A percentile compares a stretch with the other conserved stretches of the same genome.
Evolutionary conservation across 1,284 basidiomycete species (phyloP).

Genomic region (Pholiota adiposa): DNA sequence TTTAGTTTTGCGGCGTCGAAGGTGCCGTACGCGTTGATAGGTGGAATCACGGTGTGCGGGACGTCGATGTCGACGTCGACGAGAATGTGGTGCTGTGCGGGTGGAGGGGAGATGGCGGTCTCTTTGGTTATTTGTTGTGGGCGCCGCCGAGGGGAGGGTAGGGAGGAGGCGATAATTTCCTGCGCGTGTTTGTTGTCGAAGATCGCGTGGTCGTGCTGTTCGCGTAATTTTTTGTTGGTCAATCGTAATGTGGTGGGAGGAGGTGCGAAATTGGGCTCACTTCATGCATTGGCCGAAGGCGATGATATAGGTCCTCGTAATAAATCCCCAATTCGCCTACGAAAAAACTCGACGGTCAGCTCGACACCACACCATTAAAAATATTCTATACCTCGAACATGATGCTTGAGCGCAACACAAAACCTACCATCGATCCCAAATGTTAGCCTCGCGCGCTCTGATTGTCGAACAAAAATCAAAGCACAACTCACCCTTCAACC

Average conservation of each 20-base stretch:
- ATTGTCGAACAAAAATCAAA: too few species aligned
- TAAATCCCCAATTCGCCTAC: conserved; percentile 59
- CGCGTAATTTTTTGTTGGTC: neutral
- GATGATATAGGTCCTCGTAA: conserved; percentile 60
- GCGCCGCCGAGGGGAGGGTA: conserved; percentile 28
- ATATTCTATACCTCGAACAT: conserved; percentile 54
- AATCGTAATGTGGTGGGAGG: neutral
- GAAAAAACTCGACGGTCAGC: neutral
- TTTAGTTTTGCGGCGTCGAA: conserved; percentile 36
- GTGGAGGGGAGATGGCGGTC: conserved; percentile 23
- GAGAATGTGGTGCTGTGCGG: conserved; percentile 5
- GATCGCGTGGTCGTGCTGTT: conserved; percentile 34
- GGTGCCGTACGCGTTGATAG: conserved; percentile 55
- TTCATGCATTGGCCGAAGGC: conserved; percentile 46
- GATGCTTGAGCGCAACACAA: conserved; percentile 65
- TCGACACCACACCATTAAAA: too few species aligned
- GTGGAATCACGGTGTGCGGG: conserved; percentile 42
- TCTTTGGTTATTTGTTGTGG: conserved; percentile 32
- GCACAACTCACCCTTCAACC: conserved; percentile 51
- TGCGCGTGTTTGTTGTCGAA: conserved; percentile 21
- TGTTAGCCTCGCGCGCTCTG: too few species aligned
- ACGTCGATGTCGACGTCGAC: conserved; percentile 24
- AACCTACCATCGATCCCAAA: too few species aligned
- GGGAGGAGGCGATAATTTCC: conserved; percentile 19
- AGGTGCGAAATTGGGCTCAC: conserved; percentile 25